These are phyloP conservation scores for Nannochloris sp. DNA, from an alignment of 139 green algal species.

Conservation along the genomic window DNA sequence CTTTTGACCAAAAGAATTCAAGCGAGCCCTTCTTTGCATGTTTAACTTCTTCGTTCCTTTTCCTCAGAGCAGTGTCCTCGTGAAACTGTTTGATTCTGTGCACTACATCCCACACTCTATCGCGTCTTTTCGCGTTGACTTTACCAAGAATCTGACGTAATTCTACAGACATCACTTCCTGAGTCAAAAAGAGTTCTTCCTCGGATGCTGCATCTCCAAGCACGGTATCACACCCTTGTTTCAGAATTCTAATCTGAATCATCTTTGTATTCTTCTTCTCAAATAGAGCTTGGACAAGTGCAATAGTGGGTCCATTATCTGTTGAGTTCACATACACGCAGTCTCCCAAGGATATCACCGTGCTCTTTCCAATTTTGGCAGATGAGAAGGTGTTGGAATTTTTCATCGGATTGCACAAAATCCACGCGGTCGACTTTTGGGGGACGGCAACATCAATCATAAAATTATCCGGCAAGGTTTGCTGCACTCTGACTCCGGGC, in stretches of 20 bases:
- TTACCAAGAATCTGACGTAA: slow-evolving; percentile 19
- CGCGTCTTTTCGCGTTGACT: slow-evolving; percentile 21
- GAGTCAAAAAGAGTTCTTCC: slow-evolving; percentile 74
- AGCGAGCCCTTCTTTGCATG: slow-evolving; percentile 22
- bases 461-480: background rate
- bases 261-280: slow-evolving; percentile 27
- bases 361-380: no score
- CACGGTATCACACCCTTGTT: slow-evolving; percentile 69
- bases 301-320: slow-evolving; percentile 20
- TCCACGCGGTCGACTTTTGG: no score
- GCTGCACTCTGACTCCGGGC: slow-evolving; percentile 3
- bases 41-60: slow-evolving; percentile 27
- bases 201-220: slow-evolving; percentile 75
- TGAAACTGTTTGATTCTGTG: slow-evolving; percentile 31
- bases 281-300: slow-evolving; percentile 61
- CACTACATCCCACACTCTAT: slow-evolving; percentile 25
- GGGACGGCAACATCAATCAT: background rate
- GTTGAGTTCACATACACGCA: no score
- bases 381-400: background rate
- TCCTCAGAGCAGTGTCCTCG: slow-evolving; percentile 34
- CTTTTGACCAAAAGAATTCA: slow-evolving; percentile 58
- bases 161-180: slow-evolving; percentile 8
- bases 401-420: no score
- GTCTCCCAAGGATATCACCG: no score
- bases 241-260: slow-evolving; percentile 61